Conservation (phyloP, 257 asterid genomes). For the Rauvolfia tetraphylla region DNA sequence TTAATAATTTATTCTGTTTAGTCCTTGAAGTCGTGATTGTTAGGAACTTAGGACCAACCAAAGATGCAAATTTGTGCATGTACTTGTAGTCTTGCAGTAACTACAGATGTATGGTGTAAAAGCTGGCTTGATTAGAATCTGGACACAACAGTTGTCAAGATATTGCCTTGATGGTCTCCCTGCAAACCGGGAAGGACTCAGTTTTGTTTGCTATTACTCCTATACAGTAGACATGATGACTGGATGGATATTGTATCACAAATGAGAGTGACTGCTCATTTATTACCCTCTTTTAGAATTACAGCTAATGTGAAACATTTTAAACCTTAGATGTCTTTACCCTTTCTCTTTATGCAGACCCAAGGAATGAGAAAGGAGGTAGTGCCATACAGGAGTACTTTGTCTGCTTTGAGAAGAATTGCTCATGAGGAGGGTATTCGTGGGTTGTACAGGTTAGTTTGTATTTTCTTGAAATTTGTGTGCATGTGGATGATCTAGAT, state of each 20-base stretch:
- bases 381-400: slow-evolving; percentile 69
- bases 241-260: not conserved
- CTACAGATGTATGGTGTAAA: not conserved
- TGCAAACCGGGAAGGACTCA: not conserved
- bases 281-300: not conserved
- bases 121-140: not conserved
- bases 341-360: slow-evolving; percentile 38
- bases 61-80: not conserved
- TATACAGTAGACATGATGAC: not conserved
- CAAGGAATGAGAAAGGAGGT: slow-evolving; percentile 67
- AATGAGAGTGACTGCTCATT: not conserved
- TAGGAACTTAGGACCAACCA: not conserved
- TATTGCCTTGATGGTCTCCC: not conserved
- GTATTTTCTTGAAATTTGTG: slow-evolving; percentile 1
- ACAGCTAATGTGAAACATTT: not conserved
- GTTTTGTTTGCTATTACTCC: not conserved
- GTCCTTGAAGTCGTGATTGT: no score
- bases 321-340: not conserved
- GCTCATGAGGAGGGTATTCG: slow-evolving; percentile 83
- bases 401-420: slow-evolving; percentile 78
- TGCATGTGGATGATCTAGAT: not conserved
- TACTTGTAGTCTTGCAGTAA: not conserved
- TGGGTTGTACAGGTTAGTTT: slow-evolving; percentile 79
- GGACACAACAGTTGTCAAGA: not conserved
- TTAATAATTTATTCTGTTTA: no score